These are phyloP conservation scores for Coniferiporia sulphurascens DNA, from an alignment of 1,284 basidiomycete species.

Conservation along the genomic window DNA sequence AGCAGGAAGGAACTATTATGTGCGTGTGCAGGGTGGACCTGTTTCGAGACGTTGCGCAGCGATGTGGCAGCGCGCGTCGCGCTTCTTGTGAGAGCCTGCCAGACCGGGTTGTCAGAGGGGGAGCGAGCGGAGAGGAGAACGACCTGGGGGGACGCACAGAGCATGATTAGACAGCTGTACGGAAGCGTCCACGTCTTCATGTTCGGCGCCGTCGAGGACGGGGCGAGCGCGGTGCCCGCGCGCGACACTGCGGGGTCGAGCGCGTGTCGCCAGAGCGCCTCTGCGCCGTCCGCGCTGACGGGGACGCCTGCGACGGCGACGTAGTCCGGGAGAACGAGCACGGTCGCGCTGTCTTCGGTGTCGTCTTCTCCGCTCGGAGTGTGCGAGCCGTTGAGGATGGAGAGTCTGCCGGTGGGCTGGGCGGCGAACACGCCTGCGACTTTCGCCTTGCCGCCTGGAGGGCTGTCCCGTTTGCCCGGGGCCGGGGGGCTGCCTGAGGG, in stretches of 20 bases:
- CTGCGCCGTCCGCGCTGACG: conserved; percentile 58
- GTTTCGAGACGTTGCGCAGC: conserved; percentile 80
- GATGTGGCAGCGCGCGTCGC: conserved; percentile 87
- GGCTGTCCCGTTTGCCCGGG: conserved; percentile 22
- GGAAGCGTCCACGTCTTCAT: conserved; percentile 67
- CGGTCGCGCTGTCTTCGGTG: conserved; percentile 56
- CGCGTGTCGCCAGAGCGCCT: conserved; percentile 58
- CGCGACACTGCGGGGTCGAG: conserved; percentile 54
- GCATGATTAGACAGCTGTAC: conserved; percentile 70
- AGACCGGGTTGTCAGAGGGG: not conserved
- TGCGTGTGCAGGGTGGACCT: conserved; percentile 35
- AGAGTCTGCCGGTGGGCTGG: conserved; percentile 51
- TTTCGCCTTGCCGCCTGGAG: conserved; percentile 9
- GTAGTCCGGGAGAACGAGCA: conserved; percentile 89
- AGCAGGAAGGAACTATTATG: conserved; percentile 6
- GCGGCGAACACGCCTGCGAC: conserved; percentile 55
- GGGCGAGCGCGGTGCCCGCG: conserved; percentile 29
- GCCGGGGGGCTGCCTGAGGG: conserved; percentile 24
- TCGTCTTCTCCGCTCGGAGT: conserved; percentile 54
- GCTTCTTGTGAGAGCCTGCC: conserved; percentile 83
- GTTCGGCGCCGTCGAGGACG: conserved; percentile 36
- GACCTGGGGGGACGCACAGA: conserved; percentile 54
- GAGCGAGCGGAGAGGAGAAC: not conserved
- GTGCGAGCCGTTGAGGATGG: conserved; percentile 81
- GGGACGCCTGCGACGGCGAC: conserved; percentile 71